Base-by-base conservation (phyloP, 495 filamentous ascomycete species). In the Tetracladium marchalianum region DNA sequence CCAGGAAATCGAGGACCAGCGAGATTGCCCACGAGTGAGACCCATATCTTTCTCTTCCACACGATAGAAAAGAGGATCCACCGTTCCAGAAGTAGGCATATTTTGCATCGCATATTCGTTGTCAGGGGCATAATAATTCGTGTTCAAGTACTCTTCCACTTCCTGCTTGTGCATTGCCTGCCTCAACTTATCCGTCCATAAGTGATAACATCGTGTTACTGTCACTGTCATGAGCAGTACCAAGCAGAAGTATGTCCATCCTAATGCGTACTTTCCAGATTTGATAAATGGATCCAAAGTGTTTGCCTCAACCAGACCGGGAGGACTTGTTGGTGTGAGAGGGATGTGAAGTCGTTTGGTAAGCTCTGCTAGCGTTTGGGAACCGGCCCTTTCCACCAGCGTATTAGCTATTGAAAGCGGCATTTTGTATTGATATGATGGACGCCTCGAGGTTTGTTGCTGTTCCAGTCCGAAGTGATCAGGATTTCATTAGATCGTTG, bases 181-280 rank as follows among this genome's bases (percentile, higher is more conserved):
- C 50, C 88, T 72, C 41, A 90, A 82, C 67, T 87, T 89, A 68
- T 95, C 88, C 34, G 85, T 84, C 80, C 85, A 92, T 42, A 77
- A 81, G 61, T 93, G 81, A 66, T 85, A 94, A 60, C 81, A 76
- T 50, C 86, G 76, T 56, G 89, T 66, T 11, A 78, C 56, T 3
- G 76, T 62, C 9, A 86, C 73, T 44, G 80, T 47, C 35, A 76
- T 69, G 47, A 89, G 65, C 37, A 95, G 56, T 43, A 85, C 76
- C 19, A 93, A 58, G 37, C 81, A 77, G 54, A 94, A 92, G 60
- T 90, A 95, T 3, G 87, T 83, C 80, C 85, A 92, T 31, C 83
- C 87, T 44, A 87, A 63, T n/a, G 71, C 85, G 63, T 94, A 94
- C 67, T 93, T 90, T 11, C 82, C 85, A n/a, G 85, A 78, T 59